Evolutionary conservation across 169 alveolate species (phyloP).

Genomic region (Plasmodium falciparum): DNA sequence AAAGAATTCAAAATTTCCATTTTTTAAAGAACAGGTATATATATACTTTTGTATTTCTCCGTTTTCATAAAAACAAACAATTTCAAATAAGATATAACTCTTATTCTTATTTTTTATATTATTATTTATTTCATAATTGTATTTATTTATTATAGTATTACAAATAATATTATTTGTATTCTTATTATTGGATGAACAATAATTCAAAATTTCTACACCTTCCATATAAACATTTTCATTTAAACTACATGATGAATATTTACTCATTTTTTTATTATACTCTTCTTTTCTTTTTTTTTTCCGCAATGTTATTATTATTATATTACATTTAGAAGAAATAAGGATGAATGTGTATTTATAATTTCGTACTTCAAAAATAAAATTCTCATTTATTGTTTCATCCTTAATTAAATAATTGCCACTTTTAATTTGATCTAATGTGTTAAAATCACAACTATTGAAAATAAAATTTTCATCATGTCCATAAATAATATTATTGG

Average conservation of each 20-base stretch:
- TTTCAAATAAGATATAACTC: conserved; percentile 35
- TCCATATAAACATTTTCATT: not conserved
- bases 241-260: conserved; percentile 18
- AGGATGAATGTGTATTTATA: conserved; percentile 21
- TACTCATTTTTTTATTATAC: conserved; percentile 8
- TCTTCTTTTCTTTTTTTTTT: conserved; percentile 17
- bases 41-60: conserved; percentile 29
- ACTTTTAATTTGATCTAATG: too few species aligned
- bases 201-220: not conserved
- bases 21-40: conserved; percentile 43
- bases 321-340: conserved; percentile 36
- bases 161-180: conserved; percentile 13
- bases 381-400: not conserved
- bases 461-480: too few species aligned
- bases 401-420: not conserved
- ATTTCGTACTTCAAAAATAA: not conserved
- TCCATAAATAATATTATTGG: too few species aligned
- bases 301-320: conserved; percentile 23
- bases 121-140: conserved; percentile 37
- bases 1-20: conserved; percentile 41
- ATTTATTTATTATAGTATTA: conserved; percentile 25
- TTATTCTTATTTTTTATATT: conserved; percentile 16
- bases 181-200: conserved; percentile 11
- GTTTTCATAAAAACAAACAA: conserved; percentile 42
- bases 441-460: too few species aligned